Base-by-base conservation (phyloP, 2,329 filamentous ascomycete species). In the Monilinia polystroma region DNA sequence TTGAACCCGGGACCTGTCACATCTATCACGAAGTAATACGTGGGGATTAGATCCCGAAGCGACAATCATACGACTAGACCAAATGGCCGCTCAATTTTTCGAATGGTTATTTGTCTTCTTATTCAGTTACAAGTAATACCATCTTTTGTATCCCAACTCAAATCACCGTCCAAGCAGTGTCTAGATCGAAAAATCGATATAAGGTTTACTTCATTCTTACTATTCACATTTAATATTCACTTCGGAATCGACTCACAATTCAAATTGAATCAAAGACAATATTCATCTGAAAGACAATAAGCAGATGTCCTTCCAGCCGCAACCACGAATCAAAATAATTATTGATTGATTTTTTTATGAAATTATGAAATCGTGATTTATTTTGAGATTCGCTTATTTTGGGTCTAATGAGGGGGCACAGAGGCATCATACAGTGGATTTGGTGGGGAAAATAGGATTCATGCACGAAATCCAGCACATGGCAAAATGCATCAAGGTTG, bases 31-130 rank as follows among this genome's bases (percentile, higher is more conserved):
- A 59, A 59, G 41, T 58, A 59, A 59, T 32, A 59, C 56, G 26
- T 59, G 56, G 56, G 56, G 56, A 47, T 18, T 6, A 2, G 29
- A 32, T 59, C 56, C 56, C 56, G 56, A 59, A 59, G 3, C 56
- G 4, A 5, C 56, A 59, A 59, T 59, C 56, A 8, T 59, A 47
- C 56, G 3, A 59, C 56, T 59, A 8, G 56, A 59, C 56, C 56
- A 59, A 10, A 3, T 3, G 56, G 56, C 56, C 56, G 1, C 0
- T n/a, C 1, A 1, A 12, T 4, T 1, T 47, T 32, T 35, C 1
- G 32, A 23, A n/a, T 29, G 26, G 0, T 0, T 35, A 0, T n/a
- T n/a, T 1, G 0, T 2, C 0, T 4, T 0, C 1, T 6, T 47
- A 23, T 59, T 16, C n/a, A 1, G 2, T 0, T 11, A 16, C 32